phyloP scores from a whole-genome alignment of 2,329 filamentous ascomycete species.

The Paramyrothecium roridum region DNA sequence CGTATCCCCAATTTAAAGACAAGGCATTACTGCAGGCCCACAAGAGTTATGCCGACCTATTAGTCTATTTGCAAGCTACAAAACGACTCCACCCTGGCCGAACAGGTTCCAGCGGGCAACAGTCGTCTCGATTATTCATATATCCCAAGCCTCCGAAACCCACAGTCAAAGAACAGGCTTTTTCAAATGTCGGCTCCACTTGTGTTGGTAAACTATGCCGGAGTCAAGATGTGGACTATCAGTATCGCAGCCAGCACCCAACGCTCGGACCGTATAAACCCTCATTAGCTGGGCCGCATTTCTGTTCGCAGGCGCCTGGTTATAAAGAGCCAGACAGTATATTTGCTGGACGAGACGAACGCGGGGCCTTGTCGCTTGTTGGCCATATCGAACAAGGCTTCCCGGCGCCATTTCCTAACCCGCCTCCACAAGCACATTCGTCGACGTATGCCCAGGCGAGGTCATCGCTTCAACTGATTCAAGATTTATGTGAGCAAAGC shows the following conservation, averaged over 20 bases:
- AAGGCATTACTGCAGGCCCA: slow-evolving; percentile 69
- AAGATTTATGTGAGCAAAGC: slow-evolving; percentile 73
- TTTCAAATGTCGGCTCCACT: background rate
- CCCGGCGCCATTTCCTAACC: slow-evolving; percentile 10
- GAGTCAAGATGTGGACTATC: background rate
- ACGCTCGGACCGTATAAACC: background rate
- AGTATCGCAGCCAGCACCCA: background rate
- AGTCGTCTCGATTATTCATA: slow-evolving; percentile 47
- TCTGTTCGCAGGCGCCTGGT: no score
- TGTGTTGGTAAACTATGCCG: background rate
- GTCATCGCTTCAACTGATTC: slow-evolving; percentile 68
- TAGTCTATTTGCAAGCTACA: slow-evolving; percentile 60
- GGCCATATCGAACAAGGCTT: slow-evolving; percentile 7
- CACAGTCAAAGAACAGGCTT: background rate
- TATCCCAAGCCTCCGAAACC: slow-evolving; percentile 51
- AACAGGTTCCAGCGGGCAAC: slow-evolving; percentile 29
- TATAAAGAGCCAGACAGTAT: no score
- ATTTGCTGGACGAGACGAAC: background rate
- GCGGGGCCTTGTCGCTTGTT: background rate
- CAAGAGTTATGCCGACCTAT: slow-evolving; percentile 66
- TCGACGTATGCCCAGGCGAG: slow-evolving; percentile 54
- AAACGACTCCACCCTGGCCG: slow-evolving; percentile 46
- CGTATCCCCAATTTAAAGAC: slow-evolving; percentile 55
- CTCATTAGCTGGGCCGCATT: background rate
- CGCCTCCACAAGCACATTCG: slow-evolving; percentile 10